phyloP scores from a whole-genome alignment of 2,329 filamentous ascomycete genomes.

The Aschersonia sp. region DNA sequence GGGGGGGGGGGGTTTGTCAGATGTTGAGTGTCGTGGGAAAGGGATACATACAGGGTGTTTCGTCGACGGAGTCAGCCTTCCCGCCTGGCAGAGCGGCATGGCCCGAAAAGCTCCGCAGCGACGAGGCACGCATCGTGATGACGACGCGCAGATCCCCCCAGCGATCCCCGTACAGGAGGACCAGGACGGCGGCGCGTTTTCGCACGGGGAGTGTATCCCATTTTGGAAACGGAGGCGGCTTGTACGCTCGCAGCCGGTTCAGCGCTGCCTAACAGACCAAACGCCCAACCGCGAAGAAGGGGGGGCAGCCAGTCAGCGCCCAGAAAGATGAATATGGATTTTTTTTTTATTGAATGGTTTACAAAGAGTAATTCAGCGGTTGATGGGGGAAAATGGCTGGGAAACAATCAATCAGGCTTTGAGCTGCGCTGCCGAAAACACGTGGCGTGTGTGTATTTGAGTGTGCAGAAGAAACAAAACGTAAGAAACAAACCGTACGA shows the following conservation, averaged over 20 bases:
- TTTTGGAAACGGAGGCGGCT: slow-evolving; percentile 42
- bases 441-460: too few species aligned
- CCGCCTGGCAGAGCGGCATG: slow-evolving; percentile 81
- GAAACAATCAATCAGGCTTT: too few species aligned
- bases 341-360: too few species aligned
- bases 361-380: too few species aligned
- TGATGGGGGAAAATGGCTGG: too few species aligned
- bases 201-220: slow-evolving; percentile 48
- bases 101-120: slow-evolving; percentile 56
- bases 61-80: slow-evolving; percentile 42
- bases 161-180: slow-evolving; percentile 76
- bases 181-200: slow-evolving; percentile 71
- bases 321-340: too few species aligned
- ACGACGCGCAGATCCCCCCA: slow-evolving; percentile 63
- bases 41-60: slow-evolving; percentile 41
- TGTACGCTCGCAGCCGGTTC: slow-evolving; percentile 44
- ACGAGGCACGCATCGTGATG: slow-evolving; percentile 52
- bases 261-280: slow-evolving; percentile 33
- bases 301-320: not conserved
- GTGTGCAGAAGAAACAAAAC: slow-evolving; percentile 7
- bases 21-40: too few species aligned
- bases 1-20: too few species aligned
- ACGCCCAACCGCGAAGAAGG: slow-evolving; percentile 1
- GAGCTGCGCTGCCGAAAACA: too few species aligned
- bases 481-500: slow-evolving; percentile 22